Percentiles rank a stretch among this genome's conserved stretches.
These are phyloP conservation scores for Beauveria australis DNA, from an alignment of 2,329 filamentous ascomycete genomes.

Conservation along the genomic window DNA sequence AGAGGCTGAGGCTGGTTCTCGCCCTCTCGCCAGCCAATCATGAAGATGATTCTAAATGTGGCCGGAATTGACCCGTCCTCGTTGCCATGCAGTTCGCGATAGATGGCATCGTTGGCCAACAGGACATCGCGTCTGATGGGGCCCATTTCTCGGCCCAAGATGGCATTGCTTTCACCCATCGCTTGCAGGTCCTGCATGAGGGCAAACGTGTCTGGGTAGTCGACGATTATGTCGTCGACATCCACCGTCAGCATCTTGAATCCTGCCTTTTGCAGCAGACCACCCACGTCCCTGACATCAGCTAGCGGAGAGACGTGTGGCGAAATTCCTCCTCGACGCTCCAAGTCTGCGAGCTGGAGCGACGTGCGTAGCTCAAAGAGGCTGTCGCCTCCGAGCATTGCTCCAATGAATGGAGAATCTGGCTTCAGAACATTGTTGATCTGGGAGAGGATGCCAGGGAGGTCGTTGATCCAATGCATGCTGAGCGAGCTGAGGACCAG, in stretches of 20 bases:
- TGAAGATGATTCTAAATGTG: slow-evolving; percentile 91
- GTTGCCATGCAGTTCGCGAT: slow-evolving; percentile 78
- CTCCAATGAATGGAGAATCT: slow-evolving; percentile 84
- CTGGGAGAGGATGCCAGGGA: slow-evolving; percentile 75
- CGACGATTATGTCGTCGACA: slow-evolving; percentile 92
- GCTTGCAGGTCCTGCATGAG: slow-evolving; percentile 90
- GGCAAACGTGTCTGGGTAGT: slow-evolving; percentile 83
- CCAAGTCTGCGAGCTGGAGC: slow-evolving; percentile 84
- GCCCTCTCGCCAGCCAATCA: slow-evolving; percentile 97
- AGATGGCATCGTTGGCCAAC: slow-evolving; percentile 81
- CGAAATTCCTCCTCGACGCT: slow-evolving; percentile 82
- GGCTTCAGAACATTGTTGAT: slow-evolving; percentile 84
- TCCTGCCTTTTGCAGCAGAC: slow-evolving; percentile 74
- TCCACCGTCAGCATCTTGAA: slow-evolving; percentile 97
- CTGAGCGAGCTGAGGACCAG: slow-evolving; percentile 82
- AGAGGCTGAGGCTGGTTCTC: slow-evolving; percentile 72
- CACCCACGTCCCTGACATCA: slow-evolving; percentile 85
- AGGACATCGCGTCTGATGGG: slow-evolving; percentile 74
- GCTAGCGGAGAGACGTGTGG: slow-evolving; percentile 87
- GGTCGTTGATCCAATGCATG: slow-evolving; percentile 96
- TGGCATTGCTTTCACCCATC: slow-evolving; percentile 92
- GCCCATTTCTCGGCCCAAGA: slow-evolving; percentile 75
- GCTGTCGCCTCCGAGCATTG: slow-evolving; percentile 94
- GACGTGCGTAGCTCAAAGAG: slow-evolving; percentile 90
- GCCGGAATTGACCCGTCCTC: slow-evolving; percentile 70